A percentile compares a stretch with the other conserved stretches of the same genome.
Evolutionary conservation across 805 yeast species (phyloP).

Genomic region (Blastobotrys mokoenaii): DNA sequence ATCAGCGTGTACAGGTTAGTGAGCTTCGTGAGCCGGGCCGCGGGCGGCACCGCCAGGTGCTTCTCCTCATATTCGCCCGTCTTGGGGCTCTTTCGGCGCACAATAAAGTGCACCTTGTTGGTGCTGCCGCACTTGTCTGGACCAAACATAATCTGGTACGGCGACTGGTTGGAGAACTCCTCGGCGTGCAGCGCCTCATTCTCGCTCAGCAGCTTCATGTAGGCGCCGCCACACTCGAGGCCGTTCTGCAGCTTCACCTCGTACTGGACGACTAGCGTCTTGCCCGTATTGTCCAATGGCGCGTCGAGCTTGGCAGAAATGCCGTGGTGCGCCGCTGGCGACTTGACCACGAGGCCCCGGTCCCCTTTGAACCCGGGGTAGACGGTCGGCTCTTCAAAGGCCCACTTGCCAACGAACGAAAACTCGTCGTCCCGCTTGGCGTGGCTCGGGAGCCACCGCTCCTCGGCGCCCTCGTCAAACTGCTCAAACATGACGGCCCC

Average conservation of each 20-base stretch:
- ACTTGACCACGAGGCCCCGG: slow-evolving; percentile 66
- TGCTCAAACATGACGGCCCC: slow-evolving; percentile 55
- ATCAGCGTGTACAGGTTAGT: slow-evolving; percentile 71
- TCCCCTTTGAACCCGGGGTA: slow-evolving; percentile 58
- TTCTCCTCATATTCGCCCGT: slow-evolving; percentile 59
- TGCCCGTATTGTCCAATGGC: slow-evolving; percentile 50
- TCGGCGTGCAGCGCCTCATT: slow-evolving; percentile 30
- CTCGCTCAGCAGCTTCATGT: slow-evolving; percentile 59
- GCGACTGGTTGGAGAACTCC: slow-evolving; percentile 56
- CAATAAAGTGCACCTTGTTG: slow-evolving; percentile 71
- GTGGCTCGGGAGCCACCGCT: slow-evolving; percentile 54
- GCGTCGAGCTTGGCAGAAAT: slow-evolving; percentile 54
- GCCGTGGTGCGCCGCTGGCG: slow-evolving; percentile 76
- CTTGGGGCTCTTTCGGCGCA: slow-evolving; percentile 48
- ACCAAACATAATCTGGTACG: slow-evolving; percentile 86
- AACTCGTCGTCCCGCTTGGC: slow-evolving; percentile 37
- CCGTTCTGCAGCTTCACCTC: slow-evolving; percentile 81
- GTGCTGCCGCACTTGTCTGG: slow-evolving; percentile 84
- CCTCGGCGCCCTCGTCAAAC: slow-evolving; percentile 36
- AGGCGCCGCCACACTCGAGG: slow-evolving; percentile 82
- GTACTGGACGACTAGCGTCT: slow-evolving; percentile 76
- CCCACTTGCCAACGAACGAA: slow-evolving; percentile 69
- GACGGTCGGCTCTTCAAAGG: slow-evolving; percentile 50
- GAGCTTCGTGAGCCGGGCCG: slow-evolving; percentile 45
- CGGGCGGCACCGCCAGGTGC: slow-evolving; percentile 59